Conservation (phyloP, 2,329 filamentous ascomycete species). For the Byssothecium circinans region DNA sequence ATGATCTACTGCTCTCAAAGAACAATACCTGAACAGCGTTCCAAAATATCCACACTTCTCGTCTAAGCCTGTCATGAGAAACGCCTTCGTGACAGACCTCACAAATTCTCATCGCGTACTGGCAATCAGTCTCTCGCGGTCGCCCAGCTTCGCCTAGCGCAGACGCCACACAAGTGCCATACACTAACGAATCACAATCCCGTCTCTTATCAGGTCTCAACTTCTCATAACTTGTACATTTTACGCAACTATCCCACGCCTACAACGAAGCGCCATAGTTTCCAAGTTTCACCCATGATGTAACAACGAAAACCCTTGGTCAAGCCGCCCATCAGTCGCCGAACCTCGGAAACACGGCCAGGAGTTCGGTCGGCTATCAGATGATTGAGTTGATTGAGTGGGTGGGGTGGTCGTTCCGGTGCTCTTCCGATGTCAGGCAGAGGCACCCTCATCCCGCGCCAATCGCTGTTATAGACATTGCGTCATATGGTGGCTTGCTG, state of each 20-base stretch:
- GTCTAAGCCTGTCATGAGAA: neutral
- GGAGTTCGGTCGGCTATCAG: neutral
- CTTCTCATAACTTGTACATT: slow-evolving; percentile 4
- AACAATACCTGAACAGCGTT: no score
- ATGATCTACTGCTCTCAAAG: no score
- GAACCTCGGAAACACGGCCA: slow-evolving; percentile 9
- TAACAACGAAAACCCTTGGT: neutral
- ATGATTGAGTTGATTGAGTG: neutral
- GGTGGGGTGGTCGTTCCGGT: neutral
- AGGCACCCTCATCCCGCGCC: slow-evolving; percentile 32
- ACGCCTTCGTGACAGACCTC: neutral
- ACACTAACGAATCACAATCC: neutral
- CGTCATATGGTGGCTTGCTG: slow-evolving; percentile 31
- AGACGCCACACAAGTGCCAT: neutral
- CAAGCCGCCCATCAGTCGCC: neutral
- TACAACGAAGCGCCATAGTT: neutral
- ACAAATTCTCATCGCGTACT: neutral
- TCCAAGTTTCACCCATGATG: neutral
- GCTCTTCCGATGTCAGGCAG: slow-evolving; percentile 12
- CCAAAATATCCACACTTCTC: no score
- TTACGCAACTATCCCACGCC: slow-evolving; percentile 3
- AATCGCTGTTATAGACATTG: slow-evolving; percentile 15
- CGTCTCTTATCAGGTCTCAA: neutral
- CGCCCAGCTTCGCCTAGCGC: neutral
- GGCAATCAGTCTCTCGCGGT: neutral